A percentile compares a stretch with the other conserved stretches of the same genome.
Conservation (phyloP, 257 asterid genomes). For the Voacanga thouarsii region DNA sequence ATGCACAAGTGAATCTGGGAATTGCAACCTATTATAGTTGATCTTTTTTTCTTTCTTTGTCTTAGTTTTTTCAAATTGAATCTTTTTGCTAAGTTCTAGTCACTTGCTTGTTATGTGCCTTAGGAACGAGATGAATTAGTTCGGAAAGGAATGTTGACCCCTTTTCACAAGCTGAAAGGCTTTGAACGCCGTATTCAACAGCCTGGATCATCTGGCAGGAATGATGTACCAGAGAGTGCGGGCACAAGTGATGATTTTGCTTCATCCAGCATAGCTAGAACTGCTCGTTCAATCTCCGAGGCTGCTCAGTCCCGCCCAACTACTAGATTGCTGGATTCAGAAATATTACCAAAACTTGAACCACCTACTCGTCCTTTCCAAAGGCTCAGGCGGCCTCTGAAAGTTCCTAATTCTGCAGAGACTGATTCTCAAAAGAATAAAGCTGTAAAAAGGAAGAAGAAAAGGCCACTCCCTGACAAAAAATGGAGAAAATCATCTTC, state of each 20-base stretch:
- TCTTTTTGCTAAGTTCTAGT: constrained; percentile 5
- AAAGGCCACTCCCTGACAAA: constrained; percentile 81
- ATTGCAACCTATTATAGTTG: no score
- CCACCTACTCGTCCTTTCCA: constrained; percentile 74
- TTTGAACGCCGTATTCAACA: constrained; percentile 87
- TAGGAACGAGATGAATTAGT: constrained; percentile 95
- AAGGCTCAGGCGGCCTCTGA: constrained; percentile 55
- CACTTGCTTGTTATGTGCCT: constrained; percentile 25
- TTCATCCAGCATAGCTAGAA: constrained; percentile 73
- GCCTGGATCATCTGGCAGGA: constrained; percentile 54
- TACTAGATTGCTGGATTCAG: constrained; percentile 75
- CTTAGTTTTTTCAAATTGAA: neutral
- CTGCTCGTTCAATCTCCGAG: constrained; percentile 61
- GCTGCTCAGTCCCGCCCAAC: constrained; percentile 85
- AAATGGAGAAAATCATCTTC: constrained; percentile 65
- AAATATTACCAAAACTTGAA: constrained; percentile 69
- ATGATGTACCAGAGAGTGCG: constrained; percentile 27
- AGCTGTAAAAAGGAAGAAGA: constrained; percentile 50
- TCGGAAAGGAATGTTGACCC: constrained; percentile 91
- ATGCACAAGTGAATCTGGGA: neutral
- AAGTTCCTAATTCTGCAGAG: constrained; percentile 48
- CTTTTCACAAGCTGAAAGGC: constrained; percentile 93
- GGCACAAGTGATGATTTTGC: constrained; percentile 42
- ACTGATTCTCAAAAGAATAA: constrained; percentile 41
- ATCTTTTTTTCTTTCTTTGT: no score